phyloP scores from a whole-genome alignment of 1,284 basidiomycete species.

The Taiwanofungus camphoratus region DNA sequence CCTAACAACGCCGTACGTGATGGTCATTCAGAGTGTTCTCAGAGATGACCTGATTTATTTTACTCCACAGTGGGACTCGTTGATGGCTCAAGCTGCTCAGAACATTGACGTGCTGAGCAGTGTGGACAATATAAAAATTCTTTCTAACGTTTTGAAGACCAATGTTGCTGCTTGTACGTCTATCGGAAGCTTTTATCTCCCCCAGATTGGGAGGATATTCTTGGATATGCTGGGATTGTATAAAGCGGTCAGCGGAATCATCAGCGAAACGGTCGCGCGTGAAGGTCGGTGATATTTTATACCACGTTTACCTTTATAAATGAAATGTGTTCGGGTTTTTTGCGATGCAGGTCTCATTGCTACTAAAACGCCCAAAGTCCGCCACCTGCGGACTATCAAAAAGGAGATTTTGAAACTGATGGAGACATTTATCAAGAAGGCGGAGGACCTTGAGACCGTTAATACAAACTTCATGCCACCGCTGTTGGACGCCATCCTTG shows the following conservation, averaged over 20 bases:
- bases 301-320: not conserved
- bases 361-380: slow-evolving; percentile 96
- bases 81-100: slow-evolving; percentile 94
- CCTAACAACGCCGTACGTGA: slow-evolving; percentile 89
- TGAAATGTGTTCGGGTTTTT: not conserved
- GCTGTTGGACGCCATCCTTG: slow-evolving; percentile 92
- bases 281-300: slow-evolving; percentile 53
- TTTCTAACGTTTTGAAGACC: slow-evolving; percentile 97
- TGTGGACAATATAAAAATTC: slow-evolving; percentile 94
- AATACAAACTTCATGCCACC: slow-evolving; percentile 94
- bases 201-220: slow-evolving; percentile 95
- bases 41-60: no score
- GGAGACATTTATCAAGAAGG: slow-evolving; percentile 96
- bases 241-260: slow-evolving; percentile 97
- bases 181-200: slow-evolving; percentile 95
- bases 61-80: slow-evolving; percentile 79
- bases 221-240: slow-evolving; percentile 98
- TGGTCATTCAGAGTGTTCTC: no score
- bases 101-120: slow-evolving; percentile 91
- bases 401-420: slow-evolving; percentile 97
- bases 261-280: slow-evolving; percentile 87
- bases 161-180: slow-evolving; percentile 98
- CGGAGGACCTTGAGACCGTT: slow-evolving; percentile 92
- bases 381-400: slow-evolving; percentile 94
- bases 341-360: slow-evolving; percentile 70